Percentiles rank a stretch among this genome's conserved stretches.
Conservation (phyloP, 257 asterid genomes). For the Petunia secreta region DNA sequence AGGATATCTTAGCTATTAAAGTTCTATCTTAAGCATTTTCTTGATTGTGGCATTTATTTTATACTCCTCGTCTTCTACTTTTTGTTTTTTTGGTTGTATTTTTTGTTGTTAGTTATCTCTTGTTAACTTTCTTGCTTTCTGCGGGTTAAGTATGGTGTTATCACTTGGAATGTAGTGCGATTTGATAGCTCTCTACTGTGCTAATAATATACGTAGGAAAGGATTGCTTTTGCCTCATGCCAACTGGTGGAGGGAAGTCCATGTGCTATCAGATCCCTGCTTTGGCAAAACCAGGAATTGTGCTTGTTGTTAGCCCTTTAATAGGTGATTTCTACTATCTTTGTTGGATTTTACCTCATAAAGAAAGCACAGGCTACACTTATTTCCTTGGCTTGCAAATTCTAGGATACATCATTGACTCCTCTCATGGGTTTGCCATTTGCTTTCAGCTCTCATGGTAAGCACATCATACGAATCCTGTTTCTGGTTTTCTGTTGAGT, state of each 20-base stretch:
- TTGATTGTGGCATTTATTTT: neutral
- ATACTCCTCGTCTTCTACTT: neutral
- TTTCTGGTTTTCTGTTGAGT: constrained; percentile 18
- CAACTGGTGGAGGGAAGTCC: constrained; percentile 99
- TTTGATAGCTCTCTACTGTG: neutral
- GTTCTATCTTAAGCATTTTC: neutral
- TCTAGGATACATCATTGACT: constrained; percentile 48
- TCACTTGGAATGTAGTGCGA: neutral
- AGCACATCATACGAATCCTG: constrained; percentile 31
- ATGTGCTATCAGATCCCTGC: constrained; percentile 95
- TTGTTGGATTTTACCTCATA: constrained; percentile 33
- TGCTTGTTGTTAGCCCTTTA: constrained; percentile 93
- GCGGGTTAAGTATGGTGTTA: neutral
- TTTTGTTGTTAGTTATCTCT: neutral
- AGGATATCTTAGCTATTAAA: neutral
- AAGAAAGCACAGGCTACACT: constrained; percentile 56
- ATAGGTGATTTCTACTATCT: constrained; percentile 65
- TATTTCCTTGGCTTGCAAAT: constrained; percentile 44
- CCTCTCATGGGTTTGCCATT: constrained; percentile 31
- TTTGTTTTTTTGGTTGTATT: neutral
- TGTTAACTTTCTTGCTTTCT: neutral
- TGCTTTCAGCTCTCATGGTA: constrained; percentile 85
- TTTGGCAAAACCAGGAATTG: constrained; percentile 80
- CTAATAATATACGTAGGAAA: constrained; percentile 54
- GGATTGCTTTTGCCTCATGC: constrained; percentile 97